Evolutionary conservation across 768 basidiomycete species (phyloP).

Genomic region (Cyclocybe cylindracea): DNA sequence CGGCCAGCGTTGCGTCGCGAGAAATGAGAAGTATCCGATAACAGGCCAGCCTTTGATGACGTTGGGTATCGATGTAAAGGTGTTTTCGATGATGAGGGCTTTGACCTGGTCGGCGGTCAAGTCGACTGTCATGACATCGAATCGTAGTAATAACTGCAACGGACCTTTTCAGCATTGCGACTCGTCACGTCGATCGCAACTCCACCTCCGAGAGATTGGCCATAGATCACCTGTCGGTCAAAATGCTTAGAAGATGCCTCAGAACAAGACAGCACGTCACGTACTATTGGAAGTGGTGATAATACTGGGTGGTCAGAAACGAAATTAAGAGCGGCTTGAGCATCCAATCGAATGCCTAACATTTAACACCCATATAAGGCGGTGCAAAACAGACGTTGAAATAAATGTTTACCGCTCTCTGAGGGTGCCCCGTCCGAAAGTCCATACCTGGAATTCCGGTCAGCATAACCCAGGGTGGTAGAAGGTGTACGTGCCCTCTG

Average conservation of each 20-base stretch:
- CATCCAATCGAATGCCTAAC: conserved; percentile 72
- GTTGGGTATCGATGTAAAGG: conserved; percentile 78
- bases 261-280: conserved; percentile 12
- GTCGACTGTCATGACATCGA: background rate
- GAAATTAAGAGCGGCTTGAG: conserved; percentile 77
- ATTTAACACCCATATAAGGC: background rate
- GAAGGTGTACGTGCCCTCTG: conserved; percentile 59
- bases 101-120: conserved; percentile 44
- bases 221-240: conserved; percentile 57
- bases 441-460: conserved; percentile 59
- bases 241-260: background rate
- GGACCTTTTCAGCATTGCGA: conserved; percentile 61
- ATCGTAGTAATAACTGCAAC: conserved; percentile 11
- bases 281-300: conserved; percentile 59
- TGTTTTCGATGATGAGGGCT: conserved; percentile 85
- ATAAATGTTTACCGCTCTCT: conserved; percentile 58
- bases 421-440: conserved; percentile 76
- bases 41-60: conserved; percentile 69
- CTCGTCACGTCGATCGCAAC: conserved; percentile 84
- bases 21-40: conserved; percentile 64
- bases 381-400: background rate
- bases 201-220: conserved; percentile 84
- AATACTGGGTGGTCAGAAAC: conserved; percentile 57
- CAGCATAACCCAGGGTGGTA: background rate
- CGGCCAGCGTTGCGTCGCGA: conserved; percentile 83